These are phyloP conservation scores for Helminthosporium solani DNA, from an alignment of 2,329 filamentous ascomycete species.

Conservation along the genomic window DNA sequence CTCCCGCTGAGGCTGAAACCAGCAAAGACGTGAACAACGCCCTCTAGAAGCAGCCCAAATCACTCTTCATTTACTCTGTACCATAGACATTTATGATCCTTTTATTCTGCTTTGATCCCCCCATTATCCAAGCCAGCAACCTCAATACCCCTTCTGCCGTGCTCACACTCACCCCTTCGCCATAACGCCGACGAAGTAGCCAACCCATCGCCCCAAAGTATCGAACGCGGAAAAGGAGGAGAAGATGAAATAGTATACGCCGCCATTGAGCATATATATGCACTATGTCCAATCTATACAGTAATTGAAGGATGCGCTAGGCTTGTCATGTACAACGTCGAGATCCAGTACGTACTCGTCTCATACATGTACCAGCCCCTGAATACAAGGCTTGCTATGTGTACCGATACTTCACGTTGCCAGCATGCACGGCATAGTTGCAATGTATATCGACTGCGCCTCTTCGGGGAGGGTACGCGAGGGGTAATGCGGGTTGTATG, in stretches of 20 bases:
- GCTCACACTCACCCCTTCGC: constrained; percentile 65
- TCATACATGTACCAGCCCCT: too few relatives aligned
- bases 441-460: constrained; percentile 11
- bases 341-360: too few relatives aligned
- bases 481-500: constrained; percentile 3
- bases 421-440: not conserved
- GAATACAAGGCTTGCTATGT: too few relatives aligned
- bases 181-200: constrained; percentile 59
- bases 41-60: constrained; percentile 51
- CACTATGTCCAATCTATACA: constrained; percentile 63
- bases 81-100: too few relatives aligned
- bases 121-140: constrained; percentile 62
- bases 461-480: constrained; percentile 4
- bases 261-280: constrained; percentile 74
- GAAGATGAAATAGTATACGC: constrained; percentile 63
- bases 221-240: constrained; percentile 57
- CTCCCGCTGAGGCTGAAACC: constrained; percentile 52
- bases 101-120: constrained; percentile 63
- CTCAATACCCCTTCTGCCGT: too few relatives aligned
- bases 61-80: too few relatives aligned
- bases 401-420: not conserved
- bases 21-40: constrained; percentile 56
- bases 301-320: constrained; percentile 55
- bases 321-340: too few relatives aligned
- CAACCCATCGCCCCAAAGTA: constrained; percentile 53